Evolutionary conservation across 768 basidiomycete species (phyloP).

Genomic region (Boletus pseudopeckii): DNA sequence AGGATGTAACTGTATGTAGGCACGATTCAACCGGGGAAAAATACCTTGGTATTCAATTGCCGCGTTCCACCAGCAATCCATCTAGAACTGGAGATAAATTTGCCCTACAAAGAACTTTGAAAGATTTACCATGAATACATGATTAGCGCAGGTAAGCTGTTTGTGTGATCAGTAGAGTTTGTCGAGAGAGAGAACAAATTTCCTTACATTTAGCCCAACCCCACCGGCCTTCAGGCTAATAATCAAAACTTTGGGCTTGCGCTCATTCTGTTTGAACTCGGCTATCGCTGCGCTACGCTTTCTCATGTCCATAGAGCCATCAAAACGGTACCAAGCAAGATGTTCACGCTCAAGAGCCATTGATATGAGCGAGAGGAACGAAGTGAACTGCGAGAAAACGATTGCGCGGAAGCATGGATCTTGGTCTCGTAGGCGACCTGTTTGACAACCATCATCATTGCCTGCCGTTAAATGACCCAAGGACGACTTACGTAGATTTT

Average conservation of each 20-base stretch:
- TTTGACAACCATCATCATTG: too few species aligned
- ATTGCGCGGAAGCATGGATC: too few species aligned
- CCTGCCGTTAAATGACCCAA: too few species aligned
- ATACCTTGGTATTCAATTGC: constrained; percentile 78
- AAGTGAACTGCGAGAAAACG: too few species aligned
- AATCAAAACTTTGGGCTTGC: constrained; percentile 71
- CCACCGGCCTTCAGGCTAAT: constrained; percentile 89
- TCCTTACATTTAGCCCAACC: constrained; percentile 77
- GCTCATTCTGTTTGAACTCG: constrained; percentile 68
- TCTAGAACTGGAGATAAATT: constrained; percentile 41
- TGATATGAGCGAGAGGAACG: too few species aligned
- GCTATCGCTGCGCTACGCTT: constrained; percentile 71
- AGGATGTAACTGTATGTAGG: constrained; percentile 4
- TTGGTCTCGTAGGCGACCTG: too few species aligned
- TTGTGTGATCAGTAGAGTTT: constrained; percentile 1
- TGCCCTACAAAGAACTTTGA: too few species aligned
- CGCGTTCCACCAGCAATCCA: constrained; percentile 94
- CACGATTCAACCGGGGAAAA: background rate
- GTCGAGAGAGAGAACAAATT: background rate
- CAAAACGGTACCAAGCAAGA: too few species aligned
- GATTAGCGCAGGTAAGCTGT: constrained; percentile 74
- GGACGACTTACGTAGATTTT: too few species aligned
- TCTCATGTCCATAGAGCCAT: too few species aligned
- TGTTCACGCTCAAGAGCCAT: too few species aligned
- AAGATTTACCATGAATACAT: constrained; percentile 77